Evolutionary conservation across 2,329 filamentous ascomycete species (phyloP).

Genomic region (Aspergillus chevalieri): DNA sequence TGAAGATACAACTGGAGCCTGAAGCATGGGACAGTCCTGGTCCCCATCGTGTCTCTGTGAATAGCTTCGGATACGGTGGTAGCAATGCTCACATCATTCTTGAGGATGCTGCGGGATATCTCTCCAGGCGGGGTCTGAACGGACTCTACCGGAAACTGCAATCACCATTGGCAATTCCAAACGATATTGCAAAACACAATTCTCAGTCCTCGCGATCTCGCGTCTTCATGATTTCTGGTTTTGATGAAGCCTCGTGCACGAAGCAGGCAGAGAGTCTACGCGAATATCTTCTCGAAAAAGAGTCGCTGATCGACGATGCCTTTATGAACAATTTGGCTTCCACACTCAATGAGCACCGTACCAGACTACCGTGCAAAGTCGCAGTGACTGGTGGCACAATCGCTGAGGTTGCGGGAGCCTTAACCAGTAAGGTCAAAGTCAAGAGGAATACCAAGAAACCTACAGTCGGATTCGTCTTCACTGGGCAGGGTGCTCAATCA

Average conservation of each 20-base stretch:
- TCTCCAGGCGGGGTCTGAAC: slow-evolving; percentile 2
- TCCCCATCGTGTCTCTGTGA: slow-evolving; percentile 23
- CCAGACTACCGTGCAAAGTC: slow-evolving; percentile 13
- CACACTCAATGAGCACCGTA: slow-evolving; percentile 16
- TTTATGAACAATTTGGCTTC: slow-evolving; percentile 16
- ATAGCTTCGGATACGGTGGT: slow-evolving; percentile 44
- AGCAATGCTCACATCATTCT: slow-evolving; percentile 42
- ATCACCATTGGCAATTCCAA: too few species aligned
- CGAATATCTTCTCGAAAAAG: slow-evolving; percentile 6
- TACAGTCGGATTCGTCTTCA: slow-evolving; percentile 22
- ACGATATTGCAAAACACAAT: not conserved
- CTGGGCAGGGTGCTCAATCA: slow-evolving; percentile 33
- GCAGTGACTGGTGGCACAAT: slow-evolving; percentile 6
- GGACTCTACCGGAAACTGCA: not conserved
- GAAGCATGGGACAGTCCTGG: slow-evolving; percentile 11
- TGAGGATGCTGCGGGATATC: slow-evolving; percentile 17
- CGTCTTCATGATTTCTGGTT: slow-evolving; percentile 19
- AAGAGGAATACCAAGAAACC: slow-evolving; percentile 6
- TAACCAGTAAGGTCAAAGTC: slow-evolving; percentile 3
- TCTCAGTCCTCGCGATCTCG: not conserved
- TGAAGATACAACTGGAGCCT: slow-evolving; percentile 13
- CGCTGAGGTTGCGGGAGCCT: slow-evolving; percentile 1
- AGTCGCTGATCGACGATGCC: not conserved
- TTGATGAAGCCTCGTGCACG: slow-evolving; percentile 15
- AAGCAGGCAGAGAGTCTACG: slow-evolving; percentile 7